Evolutionary conservation across 108 stramenopile species (phyloP), one percentile per base, ranked within the genome.

Genomic region (Skeletonema tropicum): DNA sequence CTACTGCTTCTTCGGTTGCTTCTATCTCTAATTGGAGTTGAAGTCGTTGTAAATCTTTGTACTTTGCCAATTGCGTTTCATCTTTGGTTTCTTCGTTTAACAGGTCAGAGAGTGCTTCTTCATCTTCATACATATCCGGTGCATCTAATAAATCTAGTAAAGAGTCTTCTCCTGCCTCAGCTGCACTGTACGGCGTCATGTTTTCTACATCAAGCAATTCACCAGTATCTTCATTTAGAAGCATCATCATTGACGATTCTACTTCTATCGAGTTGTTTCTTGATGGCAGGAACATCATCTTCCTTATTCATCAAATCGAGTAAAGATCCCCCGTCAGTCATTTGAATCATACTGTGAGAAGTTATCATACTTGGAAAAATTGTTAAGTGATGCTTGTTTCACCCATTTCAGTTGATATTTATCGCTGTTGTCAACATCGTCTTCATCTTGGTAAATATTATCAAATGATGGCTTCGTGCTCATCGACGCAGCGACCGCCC

Each of bases 11-110:
- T 62, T 84, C 79, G 21, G 89, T 87, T 0, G 94, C 87, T 65
- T 83, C 87, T 57, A 89, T 85, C 64, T 95, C 94, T 5, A 95
- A 79, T 86, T 90, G 89, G 9, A 92, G 48, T 79, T 95, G 92
- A 23, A 71, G 64, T 3, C 69, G 30, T 33, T 82, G 64, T 8
- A 82, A 60, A 33, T 82, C 63, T 58, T 63, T 38, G 30, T 75
- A 70, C 58, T 74, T 78, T 13, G 36, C 25, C 19, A 49, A 29
- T 39, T 15, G 69, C 41, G 21, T 48, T 19, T 41, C 46, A 10
- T 39, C 58, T 60, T 63, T 46, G 4, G 63, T 58, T 66, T 66
- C 63, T 45, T 74, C 69, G 45, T 60, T 60, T 7, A 74, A 39
- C 31, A 81, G 38, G 11, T 74, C 64, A 10, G 33, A 32, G 60